Conservation (phyloP, 306 rosid genomes). For the Quercus variabilis region DNA sequence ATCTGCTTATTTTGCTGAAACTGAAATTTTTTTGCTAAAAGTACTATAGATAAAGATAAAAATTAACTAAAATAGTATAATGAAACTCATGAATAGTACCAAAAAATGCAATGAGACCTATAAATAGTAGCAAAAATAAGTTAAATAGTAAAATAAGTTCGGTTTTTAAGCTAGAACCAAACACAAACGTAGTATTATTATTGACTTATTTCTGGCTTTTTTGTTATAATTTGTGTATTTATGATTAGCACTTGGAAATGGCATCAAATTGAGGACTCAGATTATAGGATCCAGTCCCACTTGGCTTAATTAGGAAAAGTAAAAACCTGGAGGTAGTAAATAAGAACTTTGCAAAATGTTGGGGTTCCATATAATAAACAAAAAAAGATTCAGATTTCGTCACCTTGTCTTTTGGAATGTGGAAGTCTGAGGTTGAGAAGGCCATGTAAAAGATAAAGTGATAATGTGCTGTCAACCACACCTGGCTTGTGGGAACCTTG, state of each 20-base stretch:
- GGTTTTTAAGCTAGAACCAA: too few relatives aligned
- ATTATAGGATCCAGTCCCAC: neutral
- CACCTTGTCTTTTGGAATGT: neutral
- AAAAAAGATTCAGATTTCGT: neutral
- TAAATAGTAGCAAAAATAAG: too few relatives aligned
- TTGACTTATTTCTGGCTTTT: too few relatives aligned
- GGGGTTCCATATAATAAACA: conserved; percentile 1
- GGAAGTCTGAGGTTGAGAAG: conserved; percentile 67
- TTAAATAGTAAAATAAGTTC: too few relatives aligned
- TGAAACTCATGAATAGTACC: too few relatives aligned
- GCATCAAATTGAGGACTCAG: neutral
- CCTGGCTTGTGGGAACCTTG: conserved; percentile 20
- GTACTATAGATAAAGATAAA: too few relatives aligned
- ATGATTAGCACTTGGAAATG: too few relatives aligned
- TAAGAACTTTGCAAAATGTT: neutral
- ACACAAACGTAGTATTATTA: too few relatives aligned
- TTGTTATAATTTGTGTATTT: too few relatives aligned
- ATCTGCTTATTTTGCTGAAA: accelerated
- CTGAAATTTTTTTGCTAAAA: accelerated
- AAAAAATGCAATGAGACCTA: too few relatives aligned
- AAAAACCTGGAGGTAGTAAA: neutral
- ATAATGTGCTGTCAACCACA: conserved; percentile 69
- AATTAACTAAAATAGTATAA: too few relatives aligned
- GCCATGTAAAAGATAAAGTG: conserved; percentile 65
- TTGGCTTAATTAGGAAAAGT: neutral